Evolutionary conservation across 2,329 filamentous ascomycete species (phyloP).

Genomic region (Fusarium sp.): DNA sequence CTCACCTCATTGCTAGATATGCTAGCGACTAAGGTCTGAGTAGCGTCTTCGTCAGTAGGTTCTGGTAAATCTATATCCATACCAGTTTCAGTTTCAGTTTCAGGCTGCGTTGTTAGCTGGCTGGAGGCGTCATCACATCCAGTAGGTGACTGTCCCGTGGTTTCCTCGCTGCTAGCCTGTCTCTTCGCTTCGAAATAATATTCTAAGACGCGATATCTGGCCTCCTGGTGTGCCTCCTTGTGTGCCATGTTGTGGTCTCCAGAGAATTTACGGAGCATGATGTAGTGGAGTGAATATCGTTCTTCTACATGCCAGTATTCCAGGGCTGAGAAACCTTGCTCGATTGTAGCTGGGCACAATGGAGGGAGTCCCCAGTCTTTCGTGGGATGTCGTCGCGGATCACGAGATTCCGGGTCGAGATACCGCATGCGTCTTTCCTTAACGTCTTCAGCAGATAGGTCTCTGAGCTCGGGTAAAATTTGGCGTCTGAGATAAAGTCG

Average conservation of each 20-base stretch:
- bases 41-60: not conserved
- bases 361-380: no score
- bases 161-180: rapidly evolving
- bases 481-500: not conserved
- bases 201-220: not conserved
- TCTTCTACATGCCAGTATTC: not conserved
- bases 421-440: no score
- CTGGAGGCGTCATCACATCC: not conserved
- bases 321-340: no score
- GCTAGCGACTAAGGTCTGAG: rapidly evolving
- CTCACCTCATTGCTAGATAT: not conserved
- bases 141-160: rapidly evolving
- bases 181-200: not conserved
- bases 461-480: not conserved
- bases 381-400: no score
- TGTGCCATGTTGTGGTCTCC: not conserved
- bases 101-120: rapidly evolving
- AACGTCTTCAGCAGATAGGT: not conserved
- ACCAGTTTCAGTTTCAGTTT: not conserved
- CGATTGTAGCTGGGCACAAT: no score
- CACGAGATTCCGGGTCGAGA: no score
- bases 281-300: rapidly evolving
- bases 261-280: not conserved
- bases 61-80: not conserved
- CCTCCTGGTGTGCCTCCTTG: not conserved